Base-by-base conservation (phyloP, 176 grass and related monocot genomes). In the Canna indica region DNA sequence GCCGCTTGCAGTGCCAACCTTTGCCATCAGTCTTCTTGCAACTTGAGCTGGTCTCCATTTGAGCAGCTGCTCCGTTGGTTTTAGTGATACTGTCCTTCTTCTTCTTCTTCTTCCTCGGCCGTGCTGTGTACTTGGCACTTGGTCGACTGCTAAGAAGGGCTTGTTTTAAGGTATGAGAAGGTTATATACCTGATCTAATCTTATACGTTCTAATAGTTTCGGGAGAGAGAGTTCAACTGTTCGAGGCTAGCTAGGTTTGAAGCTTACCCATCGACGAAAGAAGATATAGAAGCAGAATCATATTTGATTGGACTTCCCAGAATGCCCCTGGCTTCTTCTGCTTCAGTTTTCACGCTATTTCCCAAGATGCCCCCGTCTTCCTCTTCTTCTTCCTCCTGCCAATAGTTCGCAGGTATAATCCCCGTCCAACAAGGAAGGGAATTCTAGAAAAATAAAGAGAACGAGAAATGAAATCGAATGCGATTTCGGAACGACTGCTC, bases 21-120 rank as follows among this genome's bases (percentile, higher is more conserved):
- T 59, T 73, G 9, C 71, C 71, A 33, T 73, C 71, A 20, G n/a
- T 73, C 71, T 73, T 73, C 71, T 73, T 73, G 53, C 71, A 73
- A 35, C 12, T 59, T 31, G 14, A 52, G 26, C 30, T 39, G 14
- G n/a, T 9, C 33, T 59, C 53, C 8, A 11, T 15, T 3, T 2
- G 48, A 0, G 47, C 48, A 39, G 66, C 25, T 44, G 36, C n/a
- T 25, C 67, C 67, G n/a, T 32, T 63, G 27, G 39, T 46, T 3
- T 47, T 46, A 41, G 12, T 69, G 11, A 18, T 24, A 11, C 47
- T 24, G 12, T 73, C 53, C 52, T 59, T 50, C 70, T 26, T 73
- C 52, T 73, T 73, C 70, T 57, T 73, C 70, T 56, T 72, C 69
- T 26, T 57, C 46, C 3, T 36, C 18, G 15, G 17, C 20, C 7